Conservation (phyloP, 441 rosid species). For the Populus hybrid region DNA sequence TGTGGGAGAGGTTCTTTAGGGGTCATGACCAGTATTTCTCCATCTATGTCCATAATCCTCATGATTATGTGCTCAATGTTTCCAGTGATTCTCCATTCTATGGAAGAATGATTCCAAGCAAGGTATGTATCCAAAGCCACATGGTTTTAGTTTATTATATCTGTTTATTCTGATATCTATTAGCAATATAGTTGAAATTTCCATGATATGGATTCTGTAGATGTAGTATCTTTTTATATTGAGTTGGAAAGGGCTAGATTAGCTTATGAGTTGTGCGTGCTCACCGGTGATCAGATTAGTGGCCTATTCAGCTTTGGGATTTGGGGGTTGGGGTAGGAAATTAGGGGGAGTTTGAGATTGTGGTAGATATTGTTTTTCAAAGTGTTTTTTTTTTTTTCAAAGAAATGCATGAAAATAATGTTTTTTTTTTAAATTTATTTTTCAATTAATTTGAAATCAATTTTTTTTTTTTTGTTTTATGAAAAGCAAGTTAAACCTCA, state of each 20-base stretch:
- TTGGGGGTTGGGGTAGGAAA: background rate
- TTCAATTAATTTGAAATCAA: too few relatives aligned
- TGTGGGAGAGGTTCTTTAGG: slow-evolving; percentile 92
- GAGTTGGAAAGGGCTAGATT: background rate
- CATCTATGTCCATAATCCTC: slow-evolving; percentile 70
- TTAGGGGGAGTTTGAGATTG: too few relatives aligned
- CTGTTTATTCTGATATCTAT: background rate
- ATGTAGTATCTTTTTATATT: background rate
- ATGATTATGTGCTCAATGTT: slow-evolving; percentile 48
- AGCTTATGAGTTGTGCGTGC: background rate
- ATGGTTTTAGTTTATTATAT: background rate
- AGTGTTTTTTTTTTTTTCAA: too few relatives aligned
- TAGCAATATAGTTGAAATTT: background rate
- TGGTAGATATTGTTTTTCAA: too few relatives aligned
- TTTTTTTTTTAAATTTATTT: too few relatives aligned
- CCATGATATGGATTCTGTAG: background rate
- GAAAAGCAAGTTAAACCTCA: too few relatives aligned
- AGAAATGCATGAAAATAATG: too few relatives aligned
- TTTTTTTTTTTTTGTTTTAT: too few relatives aligned
- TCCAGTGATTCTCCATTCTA: slow-evolving; percentile 62
- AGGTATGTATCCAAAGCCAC: slow-evolving; percentile 42
- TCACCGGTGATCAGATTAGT: background rate
- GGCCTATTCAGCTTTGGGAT: background rate
- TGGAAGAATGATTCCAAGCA: slow-evolving; percentile 71
- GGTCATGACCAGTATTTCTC: slow-evolving; percentile 58